phyloP scores from a whole-genome alignment of 208 protist species.

The Wallacemonas rigidus region DNA sequence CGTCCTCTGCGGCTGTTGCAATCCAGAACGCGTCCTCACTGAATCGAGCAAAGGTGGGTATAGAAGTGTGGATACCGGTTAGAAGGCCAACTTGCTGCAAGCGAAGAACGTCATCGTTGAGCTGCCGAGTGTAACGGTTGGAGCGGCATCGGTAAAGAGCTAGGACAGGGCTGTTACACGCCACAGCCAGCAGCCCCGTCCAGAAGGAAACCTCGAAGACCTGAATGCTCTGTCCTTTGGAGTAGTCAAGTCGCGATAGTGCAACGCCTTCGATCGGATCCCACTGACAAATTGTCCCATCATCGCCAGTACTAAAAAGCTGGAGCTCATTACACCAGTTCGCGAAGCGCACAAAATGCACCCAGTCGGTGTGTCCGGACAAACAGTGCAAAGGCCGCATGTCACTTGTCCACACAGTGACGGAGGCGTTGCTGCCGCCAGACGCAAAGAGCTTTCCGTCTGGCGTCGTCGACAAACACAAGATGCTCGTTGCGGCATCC shows the following conservation, averaged over 20 bases:
- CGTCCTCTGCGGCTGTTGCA: slow-evolving; percentile 76
- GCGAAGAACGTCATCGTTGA: slow-evolving; percentile 40
- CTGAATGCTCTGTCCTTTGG: slow-evolving; percentile 60
- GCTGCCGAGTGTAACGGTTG: slow-evolving; percentile 23
- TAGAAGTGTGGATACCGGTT: slow-evolving; percentile 50
- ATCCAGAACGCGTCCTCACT: slow-evolving; percentile 78
- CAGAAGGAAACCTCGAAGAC: slow-evolving; percentile 75
- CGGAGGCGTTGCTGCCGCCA: slow-evolving; percentile 49
- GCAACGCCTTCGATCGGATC: slow-evolving; percentile 57
- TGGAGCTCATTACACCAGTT: slow-evolving; percentile 32
- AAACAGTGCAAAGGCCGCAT: slow-evolving; percentile 61
- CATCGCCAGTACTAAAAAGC: slow-evolving; percentile 82
- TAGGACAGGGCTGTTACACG: slow-evolving; percentile 56
- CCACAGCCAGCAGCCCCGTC: slow-evolving; percentile 66
- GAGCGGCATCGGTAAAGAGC: slow-evolving; percentile 46
- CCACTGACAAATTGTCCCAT: slow-evolving; percentile 80
- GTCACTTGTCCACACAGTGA: slow-evolving; percentile 68
- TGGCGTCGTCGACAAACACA: slow-evolving; percentile 66
- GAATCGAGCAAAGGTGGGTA: slow-evolving; percentile 67
- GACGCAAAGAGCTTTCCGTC: slow-evolving; percentile 68
- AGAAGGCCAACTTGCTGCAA: slow-evolving; percentile 63
- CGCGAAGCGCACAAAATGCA: slow-evolving; percentile 81
- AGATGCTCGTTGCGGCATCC: slow-evolving; percentile 35
- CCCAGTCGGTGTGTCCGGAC: slow-evolving; percentile 79
- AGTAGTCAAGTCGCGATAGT: slow-evolving; percentile 68